Conservation (phyloP, 805 yeast species). For the Kodamaea hsintzibuensis region DNA sequence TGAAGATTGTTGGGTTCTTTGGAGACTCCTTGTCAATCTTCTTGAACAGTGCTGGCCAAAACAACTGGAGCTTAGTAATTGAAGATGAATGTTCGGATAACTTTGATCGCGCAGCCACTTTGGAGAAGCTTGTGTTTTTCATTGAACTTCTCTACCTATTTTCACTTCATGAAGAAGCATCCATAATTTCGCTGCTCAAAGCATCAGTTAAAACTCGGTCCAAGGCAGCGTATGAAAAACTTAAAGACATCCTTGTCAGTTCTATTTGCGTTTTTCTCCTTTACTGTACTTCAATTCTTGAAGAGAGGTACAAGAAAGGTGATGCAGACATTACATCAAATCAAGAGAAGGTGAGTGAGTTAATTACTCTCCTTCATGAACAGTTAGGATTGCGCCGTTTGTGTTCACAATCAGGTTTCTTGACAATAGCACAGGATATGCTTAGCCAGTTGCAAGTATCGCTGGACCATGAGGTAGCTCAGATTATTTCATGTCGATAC, state of each 20-base stretch:
- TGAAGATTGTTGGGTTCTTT: slow-evolving; percentile 54
- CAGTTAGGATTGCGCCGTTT: slow-evolving; percentile 68
- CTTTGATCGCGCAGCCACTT: slow-evolving; percentile 3
- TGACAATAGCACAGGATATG: slow-evolving; percentile 58
- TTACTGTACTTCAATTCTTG: slow-evolving; percentile 29
- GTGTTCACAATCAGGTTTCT: slow-evolving; percentile 65
- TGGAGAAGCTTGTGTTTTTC: slow-evolving; percentile 26
- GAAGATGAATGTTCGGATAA: slow-evolving; percentile 13
- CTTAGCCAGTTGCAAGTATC: slow-evolving; percentile 48
- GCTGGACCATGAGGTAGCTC: slow-evolving; percentile 67
- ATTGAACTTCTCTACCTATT: slow-evolving; percentile 50
- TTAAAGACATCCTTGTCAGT: slow-evolving; percentile 48
- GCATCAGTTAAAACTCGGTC: slow-evolving; percentile 47
- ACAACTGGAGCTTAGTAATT: slow-evolving; percentile 36
- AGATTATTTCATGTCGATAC: slow-evolving; percentile 75
- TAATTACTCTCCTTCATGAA: slow-evolving; percentile 65
- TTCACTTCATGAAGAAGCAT: slow-evolving; percentile 54
- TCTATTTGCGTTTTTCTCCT: slow-evolving; percentile 37
- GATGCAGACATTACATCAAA: neutral
- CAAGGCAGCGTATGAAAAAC: slow-evolving; percentile 38
- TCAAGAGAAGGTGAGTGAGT: slow-evolving; percentile 33
- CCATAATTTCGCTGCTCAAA: slow-evolving; percentile 35
- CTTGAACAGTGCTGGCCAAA: slow-evolving; percentile 22
- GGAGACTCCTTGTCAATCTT: slow-evolving; percentile 50
- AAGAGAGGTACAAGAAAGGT: neutral